Conservation (phyloP, 371 early-diverging fungal genomes). For the Nematocida ironsii region DNA sequence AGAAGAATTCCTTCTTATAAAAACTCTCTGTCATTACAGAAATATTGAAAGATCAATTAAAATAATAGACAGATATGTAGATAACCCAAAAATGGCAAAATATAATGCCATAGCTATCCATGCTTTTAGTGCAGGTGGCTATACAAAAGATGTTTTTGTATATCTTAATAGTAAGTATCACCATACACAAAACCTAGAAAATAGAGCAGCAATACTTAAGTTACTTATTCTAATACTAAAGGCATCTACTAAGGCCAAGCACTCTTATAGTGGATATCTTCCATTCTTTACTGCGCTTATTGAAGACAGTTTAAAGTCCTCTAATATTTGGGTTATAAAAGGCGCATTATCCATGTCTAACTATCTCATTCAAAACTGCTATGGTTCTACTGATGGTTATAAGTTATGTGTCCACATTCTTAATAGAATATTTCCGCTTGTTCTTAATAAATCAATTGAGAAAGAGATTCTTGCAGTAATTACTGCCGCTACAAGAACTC, state of each 20-base stretch:
- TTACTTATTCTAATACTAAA: neutral
- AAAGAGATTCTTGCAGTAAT: slow-evolving; percentile 11
- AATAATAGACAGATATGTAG: neutral
- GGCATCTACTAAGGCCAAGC: neutral
- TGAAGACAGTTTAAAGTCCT: neutral
- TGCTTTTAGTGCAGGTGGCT: neutral
- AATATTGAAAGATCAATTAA: neutral
- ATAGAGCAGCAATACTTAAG: neutral
- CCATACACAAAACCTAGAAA: neutral
- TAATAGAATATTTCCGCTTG: slow-evolving; percentile 26
- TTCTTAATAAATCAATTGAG: neutral
- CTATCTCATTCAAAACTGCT: neutral
- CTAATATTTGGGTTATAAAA: neutral
- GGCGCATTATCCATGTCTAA: neutral
- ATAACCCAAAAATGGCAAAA: neutral
- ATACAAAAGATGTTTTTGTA: neutral
- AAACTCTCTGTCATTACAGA: neutral
- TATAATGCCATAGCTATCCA: neutral
- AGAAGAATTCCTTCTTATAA: neutral
- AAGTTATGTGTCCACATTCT: slow-evolving; percentile 22
- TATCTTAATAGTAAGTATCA: neutral
- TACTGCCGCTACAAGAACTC: neutral
- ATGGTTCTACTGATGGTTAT: slow-evolving; percentile 17
- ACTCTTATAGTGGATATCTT: neutral
- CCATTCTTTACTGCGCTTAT: neutral